Evolutionary conservation across 176 grass and related monocot genomes (phyloP), one percentile per base, ranked within the genome.

Genomic region (Ensete glaucum): DNA sequence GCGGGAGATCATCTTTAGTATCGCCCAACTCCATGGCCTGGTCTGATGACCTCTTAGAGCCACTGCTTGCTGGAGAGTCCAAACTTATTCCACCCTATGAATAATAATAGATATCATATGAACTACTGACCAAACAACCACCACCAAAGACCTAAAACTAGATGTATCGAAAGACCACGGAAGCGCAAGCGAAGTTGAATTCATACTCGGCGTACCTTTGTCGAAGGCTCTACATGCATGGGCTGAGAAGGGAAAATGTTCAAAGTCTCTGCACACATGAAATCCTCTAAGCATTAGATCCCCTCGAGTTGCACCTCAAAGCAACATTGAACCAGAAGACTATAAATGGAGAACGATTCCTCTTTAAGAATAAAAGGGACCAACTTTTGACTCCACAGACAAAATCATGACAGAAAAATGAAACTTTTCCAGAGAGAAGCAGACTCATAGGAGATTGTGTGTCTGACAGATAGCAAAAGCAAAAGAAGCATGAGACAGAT

Each of bases 221-320:
- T 11, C 57, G 84, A 68, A 29, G 64, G 71, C 69, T 82, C 86
- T 5, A 82, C 81, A 83, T 91, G 92, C 88, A 89, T 96, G 24
- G 92, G 88, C 77, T 87, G 86, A 12, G 92, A 91, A 64, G 92
- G 92, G 57, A 96, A 96, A 80, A 96, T 96, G 86, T 96, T 91
- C 66, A 96, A 76, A 63, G 88, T 96, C 79, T 91, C 92, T 96
- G 91, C 82, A 96, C 26, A 77, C 34, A 64, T 53, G 48, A 77
- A 65, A 21, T 15, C 74, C 4, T 23, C 43, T 12, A 64, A 76
- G 56, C 78, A 86, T 69, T 67, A 50, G 83, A 59, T 79, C 65
- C 79, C 43, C 66, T 51, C 67, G 20, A 70, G 67, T 27, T 70
- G 67, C 67, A 70, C 27, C 11, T 50, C 24, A 52, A 59, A 54